A percentile compares a stretch with the other conserved stretches of the same genome.
These are phyloP conservation scores for Ceriops zippeliana DNA, from an alignment of 345 rosid genomes.

Conservation along the genomic window DNA sequence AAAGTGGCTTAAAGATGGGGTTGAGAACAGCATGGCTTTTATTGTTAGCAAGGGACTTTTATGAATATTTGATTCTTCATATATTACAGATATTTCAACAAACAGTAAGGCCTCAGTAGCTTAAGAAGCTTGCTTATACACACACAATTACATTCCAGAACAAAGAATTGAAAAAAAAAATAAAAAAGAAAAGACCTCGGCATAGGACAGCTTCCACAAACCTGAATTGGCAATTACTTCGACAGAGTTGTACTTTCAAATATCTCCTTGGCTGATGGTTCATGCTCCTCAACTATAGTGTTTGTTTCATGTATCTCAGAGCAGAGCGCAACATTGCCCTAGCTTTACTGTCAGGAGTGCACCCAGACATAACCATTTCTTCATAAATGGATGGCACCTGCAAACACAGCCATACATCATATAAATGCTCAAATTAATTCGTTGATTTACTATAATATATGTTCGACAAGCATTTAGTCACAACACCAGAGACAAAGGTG, in stretches of 20 bases:
- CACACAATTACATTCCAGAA: slow-evolving; percentile 8
- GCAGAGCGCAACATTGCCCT: slow-evolving; percentile 96
- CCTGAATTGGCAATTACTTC: slow-evolving; percentile 20
- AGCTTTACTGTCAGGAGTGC: slow-evolving; percentile 89
- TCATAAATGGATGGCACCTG: slow-evolving; percentile 91
- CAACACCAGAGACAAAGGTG: too few relatives aligned
- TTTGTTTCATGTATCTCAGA: slow-evolving; percentile 81
- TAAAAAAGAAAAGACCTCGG: too few relatives aligned
- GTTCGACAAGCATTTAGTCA: too few relatives aligned
- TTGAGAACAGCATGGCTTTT: too few relatives aligned
- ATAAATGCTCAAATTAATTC: not conserved
- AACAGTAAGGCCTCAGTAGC: not conserved
- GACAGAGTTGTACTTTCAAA: not conserved
- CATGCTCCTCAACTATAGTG: slow-evolving; percentile 31
- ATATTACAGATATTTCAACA: not conserved
- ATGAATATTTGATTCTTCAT: too few relatives aligned
- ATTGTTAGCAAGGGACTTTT: too few relatives aligned
- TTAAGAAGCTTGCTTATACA: not conserved
- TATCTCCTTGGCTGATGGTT: slow-evolving; percentile 11
- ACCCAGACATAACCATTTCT: slow-evolving; percentile 86
- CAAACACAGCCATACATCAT: slow-evolving; percentile 15
- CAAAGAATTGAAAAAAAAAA: not conserved
- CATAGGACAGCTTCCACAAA: slow-evolving; percentile 12
- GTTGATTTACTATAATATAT: not conserved
- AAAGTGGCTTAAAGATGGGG: not conserved